phyloP scores from a whole-genome alignment of 2,329 filamentous ascomycete genomes.

The Epichloe aotearoae region DNA sequence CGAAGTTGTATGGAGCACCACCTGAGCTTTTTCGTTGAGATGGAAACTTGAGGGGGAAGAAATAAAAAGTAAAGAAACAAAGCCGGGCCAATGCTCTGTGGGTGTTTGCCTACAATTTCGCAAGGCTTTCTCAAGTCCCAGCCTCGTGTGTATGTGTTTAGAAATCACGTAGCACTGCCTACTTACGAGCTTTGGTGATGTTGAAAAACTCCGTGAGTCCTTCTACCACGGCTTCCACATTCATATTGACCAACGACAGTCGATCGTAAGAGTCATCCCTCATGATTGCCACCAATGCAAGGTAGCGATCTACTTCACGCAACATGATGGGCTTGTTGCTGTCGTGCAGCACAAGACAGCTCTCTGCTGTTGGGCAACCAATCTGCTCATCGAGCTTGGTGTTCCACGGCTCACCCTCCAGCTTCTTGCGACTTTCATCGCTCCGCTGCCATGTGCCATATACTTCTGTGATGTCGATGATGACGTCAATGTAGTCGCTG shows the following conservation, averaged over 20 bases:
- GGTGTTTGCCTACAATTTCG: background rate
- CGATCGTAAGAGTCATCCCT: constrained; percentile 73
- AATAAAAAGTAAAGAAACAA: too few relatives aligned
- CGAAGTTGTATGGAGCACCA: background rate
- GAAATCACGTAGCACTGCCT: background rate
- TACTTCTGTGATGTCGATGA: constrained; percentile 91
- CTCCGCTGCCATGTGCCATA: constrained; percentile 64
- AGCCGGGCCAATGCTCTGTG: background rate
- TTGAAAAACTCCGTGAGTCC: constrained; percentile 69
- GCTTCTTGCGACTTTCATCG: constrained; percentile 37
- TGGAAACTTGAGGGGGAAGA: background rate
- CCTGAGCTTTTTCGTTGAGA: background rate
- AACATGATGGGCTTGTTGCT: constrained; percentile 52
- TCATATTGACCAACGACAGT: constrained; percentile 77
- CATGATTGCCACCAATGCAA: constrained; percentile 77
- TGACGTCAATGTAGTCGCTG: constrained; percentile 96
- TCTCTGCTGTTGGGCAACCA: constrained; percentile 52
- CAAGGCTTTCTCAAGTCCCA: background rate
- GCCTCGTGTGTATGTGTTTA: background rate
- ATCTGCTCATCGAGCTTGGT: constrained; percentile 52
- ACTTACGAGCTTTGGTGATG: constrained; percentile 46
- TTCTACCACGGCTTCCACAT: constrained; percentile 69
- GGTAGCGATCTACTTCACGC: constrained; percentile 58
- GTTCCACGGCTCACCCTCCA: constrained; percentile 49
- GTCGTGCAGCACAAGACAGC: constrained; percentile 53